Evolutionary conservation across 2,329 filamentous ascomycete species (phyloP).

Genomic region (Didymosphaeria variabile): DNA sequence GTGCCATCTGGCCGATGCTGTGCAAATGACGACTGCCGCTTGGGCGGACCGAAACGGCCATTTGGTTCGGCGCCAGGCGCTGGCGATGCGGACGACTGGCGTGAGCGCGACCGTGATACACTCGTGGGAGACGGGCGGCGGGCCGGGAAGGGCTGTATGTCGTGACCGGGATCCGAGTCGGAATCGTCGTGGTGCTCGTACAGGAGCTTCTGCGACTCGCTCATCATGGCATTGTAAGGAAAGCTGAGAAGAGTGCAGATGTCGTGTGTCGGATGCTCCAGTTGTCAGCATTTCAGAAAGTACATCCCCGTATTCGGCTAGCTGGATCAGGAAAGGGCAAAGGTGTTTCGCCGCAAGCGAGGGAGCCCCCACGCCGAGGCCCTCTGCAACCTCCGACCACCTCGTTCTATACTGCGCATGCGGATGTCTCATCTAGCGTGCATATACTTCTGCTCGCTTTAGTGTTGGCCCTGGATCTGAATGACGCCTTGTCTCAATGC

Average conservation of each 20-base stretch:
- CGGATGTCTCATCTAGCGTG: background rate
- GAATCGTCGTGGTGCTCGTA: conserved; percentile 39
- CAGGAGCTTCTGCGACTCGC: conserved; percentile 51
- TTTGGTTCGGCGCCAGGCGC: conserved; percentile 27
- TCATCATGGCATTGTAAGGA: conserved; percentile 49
- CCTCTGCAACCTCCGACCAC: background rate
- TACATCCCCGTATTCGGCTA: conserved; percentile 4
- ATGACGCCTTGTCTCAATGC: background rate
- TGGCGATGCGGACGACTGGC: conserved; percentile 41
- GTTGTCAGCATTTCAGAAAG: conserved; percentile 18
- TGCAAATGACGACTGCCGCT: conserved; percentile 56
- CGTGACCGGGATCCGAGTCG: conserved; percentile 25
- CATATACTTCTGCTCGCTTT: background rate
- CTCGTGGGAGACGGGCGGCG: conserved; percentile 36
- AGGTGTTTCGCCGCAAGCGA: conserved; percentile 5
- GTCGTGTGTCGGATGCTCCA: conserved; percentile 2
- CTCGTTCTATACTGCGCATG: background rate
- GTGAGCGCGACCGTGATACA: conserved; percentile 28
- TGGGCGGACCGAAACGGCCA: conserved; percentile 31
- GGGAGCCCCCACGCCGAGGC: conserved; percentile 4
- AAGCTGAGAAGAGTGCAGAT: background rate
- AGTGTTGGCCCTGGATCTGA: background rate
- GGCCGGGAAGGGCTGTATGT: conserved; percentile 12
- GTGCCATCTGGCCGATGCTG: conserved; percentile 59
- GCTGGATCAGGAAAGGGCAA: conserved; percentile 1